Conservation (phyloP, 2,329 filamentous ascomycete genomes). For the Fusarium liriodendri region DNA sequence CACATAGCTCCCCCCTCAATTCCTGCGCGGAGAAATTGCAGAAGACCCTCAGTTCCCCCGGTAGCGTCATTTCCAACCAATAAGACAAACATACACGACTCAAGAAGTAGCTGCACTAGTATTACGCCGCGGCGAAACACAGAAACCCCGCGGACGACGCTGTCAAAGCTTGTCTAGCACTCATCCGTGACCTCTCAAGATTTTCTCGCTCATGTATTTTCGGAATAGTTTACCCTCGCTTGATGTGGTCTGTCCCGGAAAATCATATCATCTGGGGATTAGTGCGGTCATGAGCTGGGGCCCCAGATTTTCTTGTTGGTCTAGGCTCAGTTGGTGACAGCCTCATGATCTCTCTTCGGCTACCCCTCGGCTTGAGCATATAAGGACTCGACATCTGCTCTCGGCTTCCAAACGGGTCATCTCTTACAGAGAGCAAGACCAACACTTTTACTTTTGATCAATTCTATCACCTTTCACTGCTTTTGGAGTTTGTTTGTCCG, state of each 20-base stretch:
- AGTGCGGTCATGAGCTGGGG: neutral
- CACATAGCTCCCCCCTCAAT: neutral
- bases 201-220: neutral
- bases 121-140: neutral
- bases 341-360: neutral
- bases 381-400: neutral
- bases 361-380: neutral
- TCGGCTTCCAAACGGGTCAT: neutral
- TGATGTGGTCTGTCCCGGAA: neutral
- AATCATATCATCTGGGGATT: constrained; percentile 1
- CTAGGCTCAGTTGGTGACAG: neutral
- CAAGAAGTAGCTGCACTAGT: neutral
- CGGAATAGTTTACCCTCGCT: neutral
- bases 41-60: neutral
- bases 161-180: neutral
- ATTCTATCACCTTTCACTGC: neutral
- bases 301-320: neutral
- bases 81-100: neutral
- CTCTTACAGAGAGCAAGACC: neutral
- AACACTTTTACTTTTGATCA: neutral
- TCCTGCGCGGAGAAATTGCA: constrained; percentile 3
- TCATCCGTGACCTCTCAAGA: neutral
- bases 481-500: neutral
- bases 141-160: neutral
- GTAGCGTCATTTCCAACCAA: neutral